phyloP scores from a whole-genome alignment of 1,284 basidiomycete genomes.

The Boletus hoseneyae region DNA sequence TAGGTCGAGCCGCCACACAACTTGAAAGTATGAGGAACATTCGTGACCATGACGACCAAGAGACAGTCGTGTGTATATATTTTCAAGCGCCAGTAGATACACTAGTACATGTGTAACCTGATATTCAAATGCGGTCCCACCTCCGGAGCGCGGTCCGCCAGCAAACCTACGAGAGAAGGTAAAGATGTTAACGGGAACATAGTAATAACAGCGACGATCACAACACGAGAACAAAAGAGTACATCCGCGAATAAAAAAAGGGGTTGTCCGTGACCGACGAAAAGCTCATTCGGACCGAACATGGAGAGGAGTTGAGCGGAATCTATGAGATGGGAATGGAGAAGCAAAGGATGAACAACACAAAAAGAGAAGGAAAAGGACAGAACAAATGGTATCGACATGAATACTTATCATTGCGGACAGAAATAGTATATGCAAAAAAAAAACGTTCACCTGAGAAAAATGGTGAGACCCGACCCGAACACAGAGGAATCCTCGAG shows the following conservation, averaged over 20 bases:
- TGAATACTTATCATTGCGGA: constrained; percentile 8
- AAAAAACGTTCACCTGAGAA: background rate
- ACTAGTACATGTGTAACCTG: too few species aligned
- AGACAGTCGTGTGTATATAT: too few species aligned
- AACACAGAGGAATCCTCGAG: background rate
- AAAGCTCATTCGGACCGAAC: background rate
- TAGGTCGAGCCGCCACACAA: too few species aligned
- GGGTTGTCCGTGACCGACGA: too few species aligned
- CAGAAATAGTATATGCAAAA: constrained; percentile 1
- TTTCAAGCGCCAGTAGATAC: too few species aligned
- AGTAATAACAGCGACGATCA: background rate
- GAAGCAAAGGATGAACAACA: background rate
- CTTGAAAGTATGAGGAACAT: too few species aligned
- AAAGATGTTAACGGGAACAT: background rate
- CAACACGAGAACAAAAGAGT: constrained; percentile 1
- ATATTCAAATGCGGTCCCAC: background rate
- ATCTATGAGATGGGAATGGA: background rate
- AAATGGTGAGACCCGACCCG: background rate
- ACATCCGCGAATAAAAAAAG: background rate
- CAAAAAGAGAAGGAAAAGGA: background rate
- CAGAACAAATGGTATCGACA: constrained; percentile 15
- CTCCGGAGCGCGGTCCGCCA: constrained; percentile 6
- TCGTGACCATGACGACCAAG: too few species aligned
- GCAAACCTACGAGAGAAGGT: constrained; percentile 10
- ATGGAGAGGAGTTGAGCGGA: background rate